phyloP scores from a whole-genome alignment of 371 early-diverging fungal species.

The Mortierella sp. region DNA sequence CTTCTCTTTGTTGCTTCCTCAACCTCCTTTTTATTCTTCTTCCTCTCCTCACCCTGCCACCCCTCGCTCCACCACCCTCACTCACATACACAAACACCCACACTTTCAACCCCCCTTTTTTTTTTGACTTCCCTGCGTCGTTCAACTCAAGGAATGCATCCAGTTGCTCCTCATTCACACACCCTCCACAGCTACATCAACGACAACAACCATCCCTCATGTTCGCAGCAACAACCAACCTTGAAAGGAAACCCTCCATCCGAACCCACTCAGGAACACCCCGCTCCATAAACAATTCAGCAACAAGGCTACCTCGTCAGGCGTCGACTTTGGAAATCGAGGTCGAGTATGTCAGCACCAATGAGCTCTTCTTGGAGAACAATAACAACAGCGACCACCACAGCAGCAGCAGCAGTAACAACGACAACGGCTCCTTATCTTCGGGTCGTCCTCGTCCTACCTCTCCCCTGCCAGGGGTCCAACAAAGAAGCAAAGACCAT shows the following conservation, averaged over 20 bases:
- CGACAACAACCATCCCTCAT: conserved; percentile 6
- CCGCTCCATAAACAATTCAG: not conserved
- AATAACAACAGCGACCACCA: not conserved
- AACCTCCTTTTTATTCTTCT: not conserved
- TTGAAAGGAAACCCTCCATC: conserved; percentile 32
- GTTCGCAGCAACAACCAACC: conserved; percentile 17
- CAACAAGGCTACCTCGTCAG: not conserved
- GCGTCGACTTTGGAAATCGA: conserved; percentile 13
- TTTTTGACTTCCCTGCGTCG: not conserved
- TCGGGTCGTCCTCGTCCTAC: not conserved
- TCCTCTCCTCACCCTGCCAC: not conserved
- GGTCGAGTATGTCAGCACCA: conserved; percentile 15
- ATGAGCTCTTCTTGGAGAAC: not conserved
- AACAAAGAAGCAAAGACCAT: not conserved
- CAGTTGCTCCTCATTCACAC: not conserved
- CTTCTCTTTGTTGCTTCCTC: not conserved
- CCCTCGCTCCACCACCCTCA: not conserved
- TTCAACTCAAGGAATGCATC: not conserved
- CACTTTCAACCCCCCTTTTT: not conserved
- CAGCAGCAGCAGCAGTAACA: not conserved
- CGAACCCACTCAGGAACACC: conserved; percentile 6
- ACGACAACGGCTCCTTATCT: not conserved
- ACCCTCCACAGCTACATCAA: not conserved
- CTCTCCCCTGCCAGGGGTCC: not conserved
- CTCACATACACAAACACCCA: not conserved